Evolutionary conservation across 2,329 filamentous ascomycete species (phyloP).

Genomic region (Xylaria sp.): DNA sequence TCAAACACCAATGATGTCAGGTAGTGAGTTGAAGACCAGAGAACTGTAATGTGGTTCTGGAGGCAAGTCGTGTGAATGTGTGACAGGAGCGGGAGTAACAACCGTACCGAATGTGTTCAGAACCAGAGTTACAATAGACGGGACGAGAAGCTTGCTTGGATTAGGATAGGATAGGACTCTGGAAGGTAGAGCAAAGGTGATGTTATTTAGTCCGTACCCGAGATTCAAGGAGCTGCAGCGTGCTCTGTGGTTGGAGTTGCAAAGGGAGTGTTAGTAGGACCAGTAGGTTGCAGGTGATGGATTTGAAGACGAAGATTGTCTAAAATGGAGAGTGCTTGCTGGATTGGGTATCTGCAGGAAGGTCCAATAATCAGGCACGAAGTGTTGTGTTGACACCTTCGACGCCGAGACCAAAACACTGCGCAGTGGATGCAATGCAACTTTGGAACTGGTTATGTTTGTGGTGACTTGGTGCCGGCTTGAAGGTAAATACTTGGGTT

Average conservation of each 20-base stretch:
- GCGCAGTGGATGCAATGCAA: not conserved
- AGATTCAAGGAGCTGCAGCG: not conserved
- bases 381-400: not conserved
- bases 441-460: not conserved
- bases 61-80: not conserved
- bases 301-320: not conserved
- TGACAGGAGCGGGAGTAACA: not conserved
- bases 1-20: not conserved
- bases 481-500: not conserved
- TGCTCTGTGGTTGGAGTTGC: not conserved
- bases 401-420: not conserved
- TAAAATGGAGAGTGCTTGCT: not conserved
- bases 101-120: not conserved
- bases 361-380: not conserved
- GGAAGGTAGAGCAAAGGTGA: not conserved
- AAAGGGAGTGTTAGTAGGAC: not conserved
- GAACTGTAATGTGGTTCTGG: not conserved
- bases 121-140: not conserved
- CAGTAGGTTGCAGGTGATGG: not conserved
- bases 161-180: not conserved
- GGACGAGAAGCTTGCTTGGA: not conserved
- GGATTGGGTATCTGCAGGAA: not conserved
- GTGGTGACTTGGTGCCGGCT: not conserved
- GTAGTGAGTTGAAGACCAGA: not conserved
- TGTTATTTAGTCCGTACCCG: not conserved